Conservation (phyloP, 495 filamentous ascomycete species). For the Talaromyces wortmannii region DNA sequence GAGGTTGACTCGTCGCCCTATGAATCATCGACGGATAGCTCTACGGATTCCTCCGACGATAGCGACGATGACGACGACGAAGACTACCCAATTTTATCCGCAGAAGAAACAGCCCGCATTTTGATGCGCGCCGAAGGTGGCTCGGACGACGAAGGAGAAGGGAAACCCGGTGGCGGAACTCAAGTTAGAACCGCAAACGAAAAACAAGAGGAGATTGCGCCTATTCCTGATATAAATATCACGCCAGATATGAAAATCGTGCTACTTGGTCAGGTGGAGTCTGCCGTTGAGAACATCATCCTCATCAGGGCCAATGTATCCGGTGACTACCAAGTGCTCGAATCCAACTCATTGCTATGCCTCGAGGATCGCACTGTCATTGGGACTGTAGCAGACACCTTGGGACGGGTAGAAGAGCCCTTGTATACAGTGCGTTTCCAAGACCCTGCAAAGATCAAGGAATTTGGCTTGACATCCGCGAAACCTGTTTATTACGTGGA, state of each 20-base stretch:
- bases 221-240: slow-evolving; percentile 67
- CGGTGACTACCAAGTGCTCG: slow-evolving; percentile 77
- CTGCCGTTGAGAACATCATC: slow-evolving; percentile 65
- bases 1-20: slow-evolving; percentile 59
- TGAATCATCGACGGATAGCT: slow-evolving; percentile 47
- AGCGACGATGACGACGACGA: slow-evolving; percentile 62
- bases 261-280: slow-evolving; percentile 64
- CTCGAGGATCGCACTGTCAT: slow-evolving; percentile 66
- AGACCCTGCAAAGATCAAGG: slow-evolving; percentile 55
- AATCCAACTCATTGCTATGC: slow-evolving; percentile 76
- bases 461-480: slow-evolving; percentile 56
- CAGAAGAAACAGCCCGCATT: slow-evolving; percentile 71
- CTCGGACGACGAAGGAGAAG: slow-evolving; percentile 63
- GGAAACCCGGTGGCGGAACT: slow-evolving; percentile 31
- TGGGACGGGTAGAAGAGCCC: slow-evolving; percentile 78
- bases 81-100: slow-evolving; percentile 62
- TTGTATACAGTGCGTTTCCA: slow-evolving; percentile 71
- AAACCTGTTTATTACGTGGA: slow-evolving; percentile 71
- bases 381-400: slow-evolving; percentile 71
- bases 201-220: slow-evolving; percentile 54
- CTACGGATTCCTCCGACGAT: slow-evolving; percentile 34
- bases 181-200: slow-evolving; percentile 70
- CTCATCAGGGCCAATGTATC: slow-evolving; percentile 74
- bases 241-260: slow-evolving; percentile 69
- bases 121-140: slow-evolving; percentile 69